Conservation (phyloP, 2,329 filamentous ascomycete species). For the Colletotrichum musae region DNA sequence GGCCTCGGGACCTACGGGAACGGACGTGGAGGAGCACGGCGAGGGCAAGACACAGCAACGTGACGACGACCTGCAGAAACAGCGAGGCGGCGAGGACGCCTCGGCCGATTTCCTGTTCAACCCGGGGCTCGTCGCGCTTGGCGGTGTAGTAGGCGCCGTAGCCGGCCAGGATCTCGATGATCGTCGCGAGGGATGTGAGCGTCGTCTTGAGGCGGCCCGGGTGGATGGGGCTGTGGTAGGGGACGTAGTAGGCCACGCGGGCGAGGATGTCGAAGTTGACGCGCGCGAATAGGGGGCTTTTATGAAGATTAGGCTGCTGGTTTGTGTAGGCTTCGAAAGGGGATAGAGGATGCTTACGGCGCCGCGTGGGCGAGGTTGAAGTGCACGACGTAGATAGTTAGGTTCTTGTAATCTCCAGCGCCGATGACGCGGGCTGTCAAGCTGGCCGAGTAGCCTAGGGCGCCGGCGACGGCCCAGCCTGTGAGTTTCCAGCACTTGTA, state of each 20-base stretch:
- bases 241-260: constrained; percentile 68
- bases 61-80: constrained; percentile 54
- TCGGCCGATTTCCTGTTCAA: constrained; percentile 42
- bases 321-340: background rate
- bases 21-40: constrained; percentile 53
- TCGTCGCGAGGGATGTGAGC: constrained; percentile 52
- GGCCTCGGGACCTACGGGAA: constrained; percentile 6
- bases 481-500: constrained; percentile 1
- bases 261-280: constrained; percentile 70
- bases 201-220: constrained; percentile 53
- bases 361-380: background rate
- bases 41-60: constrained; percentile 50
- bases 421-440: background rate
- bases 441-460: background rate
- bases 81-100: constrained; percentile 50
- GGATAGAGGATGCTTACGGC: background rate
- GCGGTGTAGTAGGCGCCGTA: constrained; percentile 49
- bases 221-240: constrained; percentile 63
- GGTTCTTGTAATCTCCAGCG: background rate
- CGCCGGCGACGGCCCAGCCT: background rate
- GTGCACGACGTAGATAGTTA: background rate
- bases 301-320: too few species aligned
- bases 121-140: constrained; percentile 44
- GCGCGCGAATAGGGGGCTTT: constrained; percentile 65
- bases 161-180: constrained; percentile 54